Conservation (phyloP, 768 basidiomycete genomes). For the Suillus discolor region DNA sequence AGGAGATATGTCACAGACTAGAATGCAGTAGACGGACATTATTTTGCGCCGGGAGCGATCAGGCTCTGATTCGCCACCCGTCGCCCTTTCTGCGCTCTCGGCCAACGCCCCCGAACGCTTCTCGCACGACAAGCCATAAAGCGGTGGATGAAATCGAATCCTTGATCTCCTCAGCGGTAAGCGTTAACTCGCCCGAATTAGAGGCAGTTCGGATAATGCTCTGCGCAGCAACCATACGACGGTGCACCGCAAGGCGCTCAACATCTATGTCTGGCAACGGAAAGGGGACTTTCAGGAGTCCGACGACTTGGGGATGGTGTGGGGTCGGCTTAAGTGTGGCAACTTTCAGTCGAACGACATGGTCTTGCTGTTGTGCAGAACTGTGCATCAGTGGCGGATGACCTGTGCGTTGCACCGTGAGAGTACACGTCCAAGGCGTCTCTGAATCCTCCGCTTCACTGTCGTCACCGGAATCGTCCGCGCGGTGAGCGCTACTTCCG, state of each 20-base stretch:
- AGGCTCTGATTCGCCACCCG: conserved; percentile 75
- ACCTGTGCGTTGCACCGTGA: conserved; percentile 58
- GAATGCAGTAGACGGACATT: background rate
- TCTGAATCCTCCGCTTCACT: conserved; percentile 97
- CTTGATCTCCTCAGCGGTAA: conserved; percentile 93
- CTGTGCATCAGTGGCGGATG: conserved; percentile 15
- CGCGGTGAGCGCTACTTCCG: conserved; percentile 20
- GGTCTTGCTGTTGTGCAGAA: conserved; percentile 15
- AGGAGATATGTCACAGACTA: background rate
- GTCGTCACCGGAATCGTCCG: conserved; percentile 65
- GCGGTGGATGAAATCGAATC: conserved; percentile 87
- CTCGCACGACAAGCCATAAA: conserved; percentile 89
- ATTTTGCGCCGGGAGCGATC: conserved; percentile 12
- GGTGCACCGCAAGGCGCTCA: conserved; percentile 55
- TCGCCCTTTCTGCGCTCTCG: conserved; percentile 77
- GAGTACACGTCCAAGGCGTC: conserved; percentile 93
- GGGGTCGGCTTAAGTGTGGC: conserved; percentile 90
- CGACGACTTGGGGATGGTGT: conserved; percentile 94
- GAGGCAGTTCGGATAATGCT: conserved; percentile 29
- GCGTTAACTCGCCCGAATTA: conserved; percentile 35
- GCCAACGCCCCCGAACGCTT: conserved; percentile 90
- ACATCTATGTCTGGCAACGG: conserved; percentile 83
- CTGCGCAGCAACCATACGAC: conserved; percentile 42
- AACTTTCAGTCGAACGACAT: conserved; percentile 55
- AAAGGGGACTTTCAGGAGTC: conserved; percentile 88